Base-by-base conservation (phyloP, 2,329 filamentous ascomycete species). In the Sclerotinia nivalis region DNA sequence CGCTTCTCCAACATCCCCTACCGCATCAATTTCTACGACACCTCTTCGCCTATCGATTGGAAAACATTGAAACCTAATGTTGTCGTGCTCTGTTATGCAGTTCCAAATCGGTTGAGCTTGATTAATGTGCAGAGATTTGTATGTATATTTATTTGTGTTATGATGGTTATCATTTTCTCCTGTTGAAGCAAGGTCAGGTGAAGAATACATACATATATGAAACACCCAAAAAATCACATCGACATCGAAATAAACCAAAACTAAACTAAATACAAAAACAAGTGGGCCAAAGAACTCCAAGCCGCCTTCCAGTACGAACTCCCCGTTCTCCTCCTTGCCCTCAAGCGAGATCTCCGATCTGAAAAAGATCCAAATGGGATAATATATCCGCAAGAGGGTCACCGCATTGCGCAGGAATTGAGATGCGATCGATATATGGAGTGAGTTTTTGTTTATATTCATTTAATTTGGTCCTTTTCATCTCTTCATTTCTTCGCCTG, bases 391-490 rank as follows among this genome's bases (percentile, higher is more conserved):
- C 84, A 89, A 71, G 88, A 89, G 77, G 87, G 82, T 1, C 87
- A 88, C 75, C 82, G 82, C 37, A 77, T 84, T 65, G 84, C 87
- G 31, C 86, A 89, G 75, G 83, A 84, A 73, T 82, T 89, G 82
- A 81, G 87, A 66, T 86, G 83, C 60, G 88, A 90, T 78, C 85
- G 85, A 72, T 90, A 89, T 74, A 84, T 89, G 77, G 88, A 90
- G 75, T 90, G 87, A 28, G 66, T 64, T 25, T 28, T 18, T 43
- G 4, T 43, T 4, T 10, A 28, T 20, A 22, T 13, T 7, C 12
- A n/a, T 25, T 22, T 15, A 3, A 4, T 18, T 25, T 9, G 10
- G 4, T 25, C 37, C 15, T 25, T 20, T 59, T n/a, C 6, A 15
- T 31, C 15, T 31, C 20, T 45, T 13, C 40, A n/a, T 59, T 20